Evolutionary conservation across 2,329 filamentous ascomycete species (phyloP).

Genomic region (Cordyceps militaris): DNA sequence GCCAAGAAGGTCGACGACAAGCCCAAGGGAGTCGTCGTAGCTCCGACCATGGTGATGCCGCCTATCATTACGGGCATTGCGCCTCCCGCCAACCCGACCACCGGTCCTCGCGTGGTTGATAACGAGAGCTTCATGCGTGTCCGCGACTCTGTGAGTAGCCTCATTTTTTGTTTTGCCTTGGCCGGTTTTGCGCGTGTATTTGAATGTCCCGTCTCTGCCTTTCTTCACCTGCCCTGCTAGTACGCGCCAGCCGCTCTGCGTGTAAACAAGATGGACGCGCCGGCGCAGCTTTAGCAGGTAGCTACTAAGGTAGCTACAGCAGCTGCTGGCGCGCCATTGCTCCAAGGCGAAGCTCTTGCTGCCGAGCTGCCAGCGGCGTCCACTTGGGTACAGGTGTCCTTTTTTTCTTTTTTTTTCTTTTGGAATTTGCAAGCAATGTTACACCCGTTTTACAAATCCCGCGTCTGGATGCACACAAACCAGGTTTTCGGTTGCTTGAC

Average conservation of each 20-base stretch:
- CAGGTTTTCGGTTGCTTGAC: background rate
- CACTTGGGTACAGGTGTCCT: too few relatives aligned
- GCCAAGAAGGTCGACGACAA: conserved; percentile 37
- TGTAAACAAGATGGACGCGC: conserved; percentile 1
- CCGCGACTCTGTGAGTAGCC: conserved; percentile 68
- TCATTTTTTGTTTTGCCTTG: conserved; percentile 14
- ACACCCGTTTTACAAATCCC: background rate
- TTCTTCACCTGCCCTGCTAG: background rate
- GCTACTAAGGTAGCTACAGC: background rate
- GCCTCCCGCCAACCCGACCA: conserved; percentile 17
- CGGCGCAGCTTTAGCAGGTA: background rate
- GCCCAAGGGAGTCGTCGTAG: conserved; percentile 30
- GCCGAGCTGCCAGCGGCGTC: background rate
- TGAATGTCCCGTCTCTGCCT: background rate
- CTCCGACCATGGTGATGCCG: conserved; percentile 34
- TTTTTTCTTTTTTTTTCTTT: background rate
- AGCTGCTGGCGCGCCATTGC: background rate
- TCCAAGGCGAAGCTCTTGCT: background rate
- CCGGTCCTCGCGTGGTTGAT: conserved; percentile 42
- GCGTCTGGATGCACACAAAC: too few relatives aligned
- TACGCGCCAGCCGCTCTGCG: background rate
- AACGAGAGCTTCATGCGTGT: conserved; percentile 73
- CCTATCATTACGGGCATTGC: conserved; percentile 18
- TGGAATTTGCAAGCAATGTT: background rate
- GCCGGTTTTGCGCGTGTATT: conserved; percentile 1